Percentiles rank a stretch among this genome's conserved stretches.
phyloP scores from a whole-genome alignment of 2,329 filamentous ascomycete species.

The Diaporthe citriasiana region DNA sequence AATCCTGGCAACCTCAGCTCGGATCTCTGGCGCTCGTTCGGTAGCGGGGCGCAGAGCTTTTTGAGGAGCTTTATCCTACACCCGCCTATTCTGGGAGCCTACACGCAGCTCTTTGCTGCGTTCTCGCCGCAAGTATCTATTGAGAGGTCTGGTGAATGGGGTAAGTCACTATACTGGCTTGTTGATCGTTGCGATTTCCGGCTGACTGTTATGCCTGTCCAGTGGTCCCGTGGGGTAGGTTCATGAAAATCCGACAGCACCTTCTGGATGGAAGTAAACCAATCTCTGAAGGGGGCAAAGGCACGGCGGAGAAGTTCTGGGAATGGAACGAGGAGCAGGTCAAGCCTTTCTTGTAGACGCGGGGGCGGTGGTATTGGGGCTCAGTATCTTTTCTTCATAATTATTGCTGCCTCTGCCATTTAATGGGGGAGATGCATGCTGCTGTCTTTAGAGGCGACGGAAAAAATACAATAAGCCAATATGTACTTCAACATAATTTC shows the following conservation, averaged over 20 bases:
- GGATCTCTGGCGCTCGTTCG: conserved; percentile 43
- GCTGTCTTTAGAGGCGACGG: not conserved
- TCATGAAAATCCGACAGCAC: conserved; percentile 51
- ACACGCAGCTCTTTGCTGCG: conserved; percentile 56
- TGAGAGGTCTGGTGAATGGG: conserved; percentile 47
- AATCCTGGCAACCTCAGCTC: conserved; percentile 50
- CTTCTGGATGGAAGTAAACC: conserved; percentile 49
- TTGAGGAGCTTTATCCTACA: conserved; percentile 40
- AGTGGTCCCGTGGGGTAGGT: conserved; percentile 57
- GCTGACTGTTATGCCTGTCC: not conserved
- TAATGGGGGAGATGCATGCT: too few species aligned
- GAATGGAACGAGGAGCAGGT: conserved; percentile 58
- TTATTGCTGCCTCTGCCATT: not conserved
- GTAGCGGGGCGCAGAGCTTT: not conserved
- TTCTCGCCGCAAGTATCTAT: conserved; percentile 53
- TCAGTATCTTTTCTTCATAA: not conserved
- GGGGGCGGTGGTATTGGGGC: not conserved
- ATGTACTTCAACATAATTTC: not conserved
- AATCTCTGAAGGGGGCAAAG: conserved; percentile 55
- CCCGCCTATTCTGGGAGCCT: conserved; percentile 51
- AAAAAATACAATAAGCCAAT: too few species aligned
- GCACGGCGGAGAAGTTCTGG: conserved; percentile 56
- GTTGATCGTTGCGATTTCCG: not conserved
- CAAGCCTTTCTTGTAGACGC: conserved; percentile 40
- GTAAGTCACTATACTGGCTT: conserved; percentile 32